These are phyloP conservation scores for Kregervanrija fluxuum DNA, from an alignment of 805 yeast genomes.

Conservation along the genomic window DNA sequence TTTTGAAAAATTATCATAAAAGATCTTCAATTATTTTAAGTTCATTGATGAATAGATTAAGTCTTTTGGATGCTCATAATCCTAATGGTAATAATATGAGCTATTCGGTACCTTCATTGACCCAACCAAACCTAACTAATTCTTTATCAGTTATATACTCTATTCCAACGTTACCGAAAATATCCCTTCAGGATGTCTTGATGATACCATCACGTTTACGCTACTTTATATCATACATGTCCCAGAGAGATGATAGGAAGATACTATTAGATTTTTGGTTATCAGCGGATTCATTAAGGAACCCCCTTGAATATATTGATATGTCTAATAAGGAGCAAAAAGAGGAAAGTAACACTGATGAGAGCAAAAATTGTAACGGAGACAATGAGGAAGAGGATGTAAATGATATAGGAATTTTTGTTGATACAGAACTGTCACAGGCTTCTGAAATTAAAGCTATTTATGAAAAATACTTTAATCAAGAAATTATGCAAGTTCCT, in stretches of 20 bases:
- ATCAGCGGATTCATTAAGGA: slow-evolving; percentile 58
- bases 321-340: slow-evolving; percentile 2
- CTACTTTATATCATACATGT: slow-evolving; percentile 51
- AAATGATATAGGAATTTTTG: slow-evolving; percentile 7
- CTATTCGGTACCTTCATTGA: neutral
- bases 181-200: slow-evolving; percentile 5
- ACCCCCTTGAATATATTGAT: slow-evolving; percentile 49
- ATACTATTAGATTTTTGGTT: slow-evolving; percentile 56
- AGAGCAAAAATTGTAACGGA: slow-evolving; percentile 4
- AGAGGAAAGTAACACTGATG: neutral
- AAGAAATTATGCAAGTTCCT: slow-evolving; percentile 25
- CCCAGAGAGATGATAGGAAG: slow-evolving; percentile 34
- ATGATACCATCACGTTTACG: slow-evolving; percentile 21
- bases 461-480: slow-evolving; percentile 35
- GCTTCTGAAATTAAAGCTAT: slow-evolving; percentile 48
- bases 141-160: too few species aligned
- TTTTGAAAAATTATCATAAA: slow-evolving; percentile 6
- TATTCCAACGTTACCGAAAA: neutral
- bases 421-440: slow-evolving; percentile 30
- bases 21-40: slow-evolving; percentile 1
- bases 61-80: neutral
- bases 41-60: neutral
- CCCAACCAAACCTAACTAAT: neutral
- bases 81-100: neutral
- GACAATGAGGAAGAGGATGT: slow-evolving; percentile 23